Conservation (phyloP, 2,329 filamentous ascomycete genomes). For the Macrophomina tecta region DNA sequence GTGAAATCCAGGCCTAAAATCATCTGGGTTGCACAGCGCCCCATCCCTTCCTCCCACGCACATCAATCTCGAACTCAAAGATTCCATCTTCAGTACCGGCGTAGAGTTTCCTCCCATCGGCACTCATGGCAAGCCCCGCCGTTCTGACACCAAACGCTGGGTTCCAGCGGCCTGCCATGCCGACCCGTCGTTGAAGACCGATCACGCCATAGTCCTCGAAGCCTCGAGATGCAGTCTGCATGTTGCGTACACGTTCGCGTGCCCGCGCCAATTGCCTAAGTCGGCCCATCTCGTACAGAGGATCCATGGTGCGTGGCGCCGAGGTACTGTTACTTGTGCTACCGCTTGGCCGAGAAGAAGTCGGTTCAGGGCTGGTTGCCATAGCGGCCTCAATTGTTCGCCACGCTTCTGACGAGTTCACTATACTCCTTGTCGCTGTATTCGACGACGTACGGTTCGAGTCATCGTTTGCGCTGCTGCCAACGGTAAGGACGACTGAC, state of each 20-base stretch:
- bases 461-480: constrained; percentile 32
- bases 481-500: constrained; percentile 45
- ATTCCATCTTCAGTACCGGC: constrained; percentile 70
- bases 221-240: constrained; percentile 29
- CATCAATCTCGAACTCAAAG: constrained; percentile 74
- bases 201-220: constrained; percentile 26
- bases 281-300: constrained; percentile 42
- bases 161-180: constrained; percentile 19
- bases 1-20: not conserved
- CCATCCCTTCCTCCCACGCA: constrained; percentile 62
- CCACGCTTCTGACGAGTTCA: constrained; percentile 50
- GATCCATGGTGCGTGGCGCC: constrained; percentile 30
- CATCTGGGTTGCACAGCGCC: constrained; percentile 48
- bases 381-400: constrained; percentile 56
- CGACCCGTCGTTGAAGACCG: constrained; percentile 18
- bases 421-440: constrained; percentile 36
- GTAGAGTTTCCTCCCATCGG: constrained; percentile 54
- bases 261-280: constrained; percentile 45
- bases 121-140: constrained; percentile 56
- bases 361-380: constrained; percentile 42
- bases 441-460: constrained; percentile 32
- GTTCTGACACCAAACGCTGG: constrained; percentile 50
- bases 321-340: constrained; percentile 7
- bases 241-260: constrained; percentile 44
- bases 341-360: constrained; percentile 9